Conservation (phyloP, 1,284 basidiomycete species). For the Microbotryomycetes sp. region DNA sequence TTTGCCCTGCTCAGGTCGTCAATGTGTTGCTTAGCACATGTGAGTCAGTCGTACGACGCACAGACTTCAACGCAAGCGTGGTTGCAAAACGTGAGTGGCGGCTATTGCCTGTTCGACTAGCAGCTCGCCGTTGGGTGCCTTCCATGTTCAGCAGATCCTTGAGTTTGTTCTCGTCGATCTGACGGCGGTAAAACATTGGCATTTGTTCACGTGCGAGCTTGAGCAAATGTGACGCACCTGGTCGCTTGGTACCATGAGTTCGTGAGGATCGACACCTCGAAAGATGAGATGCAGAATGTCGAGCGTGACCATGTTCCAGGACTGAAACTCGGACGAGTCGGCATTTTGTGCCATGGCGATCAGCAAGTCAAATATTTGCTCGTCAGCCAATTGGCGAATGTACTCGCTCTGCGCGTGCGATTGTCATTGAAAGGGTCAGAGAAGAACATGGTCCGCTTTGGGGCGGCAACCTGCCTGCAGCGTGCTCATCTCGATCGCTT, state of each 20-base stretch:
- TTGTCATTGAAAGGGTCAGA: conserved; percentile 28
- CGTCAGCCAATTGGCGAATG: conserved; percentile 61
- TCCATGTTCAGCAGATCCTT: conserved; percentile 48
- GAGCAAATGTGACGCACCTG: conserved; percentile 23
- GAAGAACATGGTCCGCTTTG: not conserved
- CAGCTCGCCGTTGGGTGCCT: not conserved
- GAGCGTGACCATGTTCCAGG: conserved; percentile 76
- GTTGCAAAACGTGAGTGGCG: conserved; percentile 91
- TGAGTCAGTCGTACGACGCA: conserved; percentile 5
- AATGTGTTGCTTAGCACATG: not conserved
- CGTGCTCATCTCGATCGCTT: conserved; percentile 64
- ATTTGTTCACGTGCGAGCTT: not conserved
- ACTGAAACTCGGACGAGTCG: conserved; percentile 64
- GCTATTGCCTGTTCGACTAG: conserved; percentile 41
- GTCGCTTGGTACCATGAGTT: conserved; percentile 63
- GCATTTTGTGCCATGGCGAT: conserved; percentile 73
- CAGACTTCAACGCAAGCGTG: conserved; percentile 65
- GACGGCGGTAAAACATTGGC: not conserved
- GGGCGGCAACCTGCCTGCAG: conserved; percentile 50
- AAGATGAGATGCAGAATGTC: conserved; percentile 85
- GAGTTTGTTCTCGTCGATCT: conserved; percentile 26
- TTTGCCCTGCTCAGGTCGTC: conserved; percentile 35
- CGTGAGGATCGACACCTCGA: conserved; percentile 60
- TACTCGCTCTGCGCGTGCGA: conserved; percentile 49
- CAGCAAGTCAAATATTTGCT: conserved; percentile 67